These are phyloP conservation scores for Dactylellina sp. DNA, from an alignment of 2,329 filamentous ascomycete species.

Conservation along the genomic window DNA sequence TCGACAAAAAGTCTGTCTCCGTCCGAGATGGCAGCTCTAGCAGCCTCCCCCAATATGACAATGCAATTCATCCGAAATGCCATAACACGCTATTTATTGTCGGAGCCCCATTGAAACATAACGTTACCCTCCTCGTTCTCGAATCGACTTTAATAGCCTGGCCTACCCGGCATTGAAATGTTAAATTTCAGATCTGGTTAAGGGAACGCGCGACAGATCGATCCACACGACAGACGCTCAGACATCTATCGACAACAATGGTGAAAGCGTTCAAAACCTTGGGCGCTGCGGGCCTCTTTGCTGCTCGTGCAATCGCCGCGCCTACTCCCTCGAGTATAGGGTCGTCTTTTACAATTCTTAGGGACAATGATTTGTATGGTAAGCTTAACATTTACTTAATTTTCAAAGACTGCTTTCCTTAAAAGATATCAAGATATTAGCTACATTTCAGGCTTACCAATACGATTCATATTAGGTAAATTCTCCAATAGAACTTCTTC, in stretches of 20 bases:
- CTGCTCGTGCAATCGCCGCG: neutral
- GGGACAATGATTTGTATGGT: slow-evolving; percentile 47
- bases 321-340: slow-evolving; percentile 12
- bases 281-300: neutral
- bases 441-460: neutral
- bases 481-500: slow-evolving; percentile 33
- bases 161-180: too few relatives aligned
- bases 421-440: neutral
- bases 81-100: too few relatives aligned
- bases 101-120: too few relatives aligned
- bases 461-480: slow-evolving; percentile 24
- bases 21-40: too few relatives aligned
- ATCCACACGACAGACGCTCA: neutral
- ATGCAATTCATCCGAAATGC: too few relatives aligned
- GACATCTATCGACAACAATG: slow-evolving; percentile 7
- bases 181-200: too few relatives aligned
- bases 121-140: too few relatives aligned
- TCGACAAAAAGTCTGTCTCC: too few relatives aligned
- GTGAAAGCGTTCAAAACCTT: slow-evolving; percentile 1
- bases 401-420: neutral
- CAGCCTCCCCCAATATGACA: too few relatives aligned
- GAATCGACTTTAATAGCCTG: too few relatives aligned
- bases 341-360: slow-evolving; percentile 42
- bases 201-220: too few relatives aligned
- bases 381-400: neutral